Percentiles rank a stretch among this genome's conserved stretches.
Evolutionary conservation across 257 asterid species (phyloP).

Genomic region (Gentiana macrophylla): DNA sequence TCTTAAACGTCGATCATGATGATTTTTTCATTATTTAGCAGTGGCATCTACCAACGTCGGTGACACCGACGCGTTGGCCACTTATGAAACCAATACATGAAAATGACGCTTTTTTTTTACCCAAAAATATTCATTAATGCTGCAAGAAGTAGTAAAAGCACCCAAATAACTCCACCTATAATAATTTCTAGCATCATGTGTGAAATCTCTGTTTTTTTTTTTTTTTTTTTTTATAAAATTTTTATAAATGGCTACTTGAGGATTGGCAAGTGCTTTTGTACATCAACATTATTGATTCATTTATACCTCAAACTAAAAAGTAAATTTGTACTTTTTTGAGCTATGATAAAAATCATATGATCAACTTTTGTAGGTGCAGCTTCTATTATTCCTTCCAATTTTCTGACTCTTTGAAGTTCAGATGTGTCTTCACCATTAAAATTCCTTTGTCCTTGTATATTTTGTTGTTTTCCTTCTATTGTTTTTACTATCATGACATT

Average conservation of each 20-base stretch:
- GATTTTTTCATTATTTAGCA: no score
- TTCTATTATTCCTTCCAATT: not conserved
- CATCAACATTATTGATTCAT: constrained; percentile 8
- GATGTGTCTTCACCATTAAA: not conserved
- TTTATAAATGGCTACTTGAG: not conserved
- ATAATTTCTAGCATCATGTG: not conserved
- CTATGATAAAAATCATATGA: not conserved
- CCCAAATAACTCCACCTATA: no score
- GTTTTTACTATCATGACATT: not conserved
- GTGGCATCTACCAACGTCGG: no score
- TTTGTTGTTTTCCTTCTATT: constrained; percentile 1
- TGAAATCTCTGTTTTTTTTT: constrained; percentile 2
- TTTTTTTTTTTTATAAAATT: no score
- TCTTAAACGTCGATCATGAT: no score
- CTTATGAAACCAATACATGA: no score
- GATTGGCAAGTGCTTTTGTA: constrained; percentile 9
- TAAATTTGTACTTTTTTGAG: not conserved
- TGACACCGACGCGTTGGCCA: no score
- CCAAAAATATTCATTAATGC: no score
- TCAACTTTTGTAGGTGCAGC: not conserved
- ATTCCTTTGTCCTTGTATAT: constrained; percentile 2
- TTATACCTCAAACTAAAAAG: not conserved
- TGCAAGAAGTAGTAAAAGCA: no score
- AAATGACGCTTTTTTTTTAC: no score
- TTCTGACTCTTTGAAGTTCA: constrained; percentile 4